Conservation (phyloP, 2,329 filamentous ascomycete species). For the Cladosporium austrohemisphaericum region DNA sequence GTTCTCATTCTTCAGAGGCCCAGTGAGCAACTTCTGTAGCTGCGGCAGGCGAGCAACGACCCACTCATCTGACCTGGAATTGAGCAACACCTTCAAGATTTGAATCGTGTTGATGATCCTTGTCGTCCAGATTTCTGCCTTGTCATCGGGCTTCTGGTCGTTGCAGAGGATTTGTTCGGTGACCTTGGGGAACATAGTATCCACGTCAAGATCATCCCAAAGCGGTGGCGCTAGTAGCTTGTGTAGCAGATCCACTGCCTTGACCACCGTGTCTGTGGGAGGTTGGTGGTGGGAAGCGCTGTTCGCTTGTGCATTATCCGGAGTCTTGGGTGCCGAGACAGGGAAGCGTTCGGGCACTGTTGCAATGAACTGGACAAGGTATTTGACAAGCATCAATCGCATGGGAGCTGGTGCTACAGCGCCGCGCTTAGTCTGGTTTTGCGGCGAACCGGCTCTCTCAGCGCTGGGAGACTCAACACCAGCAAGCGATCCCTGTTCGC, state of each 20-base stretch:
- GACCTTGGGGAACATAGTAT: constrained; percentile 77
- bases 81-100: constrained; percentile 83
- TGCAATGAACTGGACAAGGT: constrained; percentile 91
- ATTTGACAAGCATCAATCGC: constrained; percentile 82
- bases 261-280: constrained; percentile 77
- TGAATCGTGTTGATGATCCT: constrained; percentile 92
- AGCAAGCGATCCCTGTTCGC: constrained; percentile 47
- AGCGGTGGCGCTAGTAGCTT: constrained; percentile 82
- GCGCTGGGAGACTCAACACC: constrained; percentile 25
- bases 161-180: constrained; percentile 80
- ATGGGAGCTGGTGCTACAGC: constrained; percentile 49
- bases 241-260: constrained; percentile 74
- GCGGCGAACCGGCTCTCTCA: constrained; percentile 15
- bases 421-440: constrained; percentile 26
- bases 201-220: constrained; percentile 89
- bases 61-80: constrained; percentile 87
- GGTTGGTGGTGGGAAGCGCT: constrained; percentile 46
- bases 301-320: constrained; percentile 45
- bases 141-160: constrained; percentile 55
- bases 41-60: constrained; percentile 71
- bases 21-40: constrained; percentile 85
- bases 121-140: constrained; percentile 70
- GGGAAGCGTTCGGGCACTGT: constrained; percentile 81
- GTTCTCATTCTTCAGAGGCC: constrained; percentile 81
- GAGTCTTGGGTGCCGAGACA: constrained; percentile 59